Conservation (phyloP, 2,329 filamentous ascomycete species). For the Pseudogymnoascus sp. region DNA sequence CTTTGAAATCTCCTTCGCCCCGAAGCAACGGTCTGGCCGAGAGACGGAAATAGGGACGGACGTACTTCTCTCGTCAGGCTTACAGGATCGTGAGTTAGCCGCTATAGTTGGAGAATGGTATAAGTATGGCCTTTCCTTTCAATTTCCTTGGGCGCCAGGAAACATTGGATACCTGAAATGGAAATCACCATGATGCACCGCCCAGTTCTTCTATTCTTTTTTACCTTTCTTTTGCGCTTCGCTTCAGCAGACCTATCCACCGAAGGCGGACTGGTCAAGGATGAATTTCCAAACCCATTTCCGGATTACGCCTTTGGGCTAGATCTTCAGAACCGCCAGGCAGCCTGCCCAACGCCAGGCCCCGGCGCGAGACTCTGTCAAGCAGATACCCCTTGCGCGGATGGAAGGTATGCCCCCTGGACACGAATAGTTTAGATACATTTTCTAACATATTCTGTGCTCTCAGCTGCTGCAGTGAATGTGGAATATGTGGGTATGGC, state of each 20-base stretch:
- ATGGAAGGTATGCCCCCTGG: not conserved
- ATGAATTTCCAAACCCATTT: not conserved
- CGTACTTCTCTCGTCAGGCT: not conserved
- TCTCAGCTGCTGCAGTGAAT: not conserved
- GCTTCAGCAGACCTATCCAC: not conserved
- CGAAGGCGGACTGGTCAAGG: not conserved
- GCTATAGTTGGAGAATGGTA: not conserved
- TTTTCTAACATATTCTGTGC: not conserved
- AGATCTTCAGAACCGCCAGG: not conserved
- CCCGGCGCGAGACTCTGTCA: not conserved
- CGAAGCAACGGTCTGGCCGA: not conserved
- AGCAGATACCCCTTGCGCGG: not conserved
- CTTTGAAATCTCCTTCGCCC: not conserved
- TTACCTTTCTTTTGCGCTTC: not conserved
- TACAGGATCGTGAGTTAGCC: not conserved
- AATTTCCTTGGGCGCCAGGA: not conserved
- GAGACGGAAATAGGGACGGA: not conserved
- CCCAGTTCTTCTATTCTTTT: not conserved
- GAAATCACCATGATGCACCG: not conserved
- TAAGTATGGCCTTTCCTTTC: not conserved
- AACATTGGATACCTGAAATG: not conserved
- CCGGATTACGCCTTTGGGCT: not conserved
- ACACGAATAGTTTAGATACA: not conserved
- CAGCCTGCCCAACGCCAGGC: not conserved
- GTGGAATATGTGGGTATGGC: conserved; percentile 16